phyloP scores from a whole-genome alignment of 208 protist genomes.

The Strigomonas oncopelti region DNA sequence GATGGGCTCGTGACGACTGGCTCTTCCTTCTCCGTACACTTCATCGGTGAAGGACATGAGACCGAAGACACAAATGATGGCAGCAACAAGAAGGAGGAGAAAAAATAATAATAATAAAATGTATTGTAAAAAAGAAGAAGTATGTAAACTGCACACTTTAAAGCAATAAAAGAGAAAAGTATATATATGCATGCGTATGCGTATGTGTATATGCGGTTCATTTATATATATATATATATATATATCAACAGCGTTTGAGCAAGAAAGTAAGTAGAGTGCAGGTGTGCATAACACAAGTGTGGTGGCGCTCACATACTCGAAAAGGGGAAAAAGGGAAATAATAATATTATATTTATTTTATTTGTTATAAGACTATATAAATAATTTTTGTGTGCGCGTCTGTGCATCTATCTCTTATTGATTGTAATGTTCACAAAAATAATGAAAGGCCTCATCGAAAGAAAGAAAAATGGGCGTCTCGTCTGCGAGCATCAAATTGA shows the following conservation, averaged over 20 bases:
- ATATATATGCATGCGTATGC: background rate
- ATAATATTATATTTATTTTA: background rate
- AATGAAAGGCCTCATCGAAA: conserved; percentile 63
- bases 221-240: background rate
- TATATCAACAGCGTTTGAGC: background rate
- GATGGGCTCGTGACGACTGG: conserved; percentile 22
- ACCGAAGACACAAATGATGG: conserved; percentile 3
- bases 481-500: conserved; percentile 81
- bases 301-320: background rate
- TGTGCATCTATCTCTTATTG: background rate
- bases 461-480: conserved; percentile 48
- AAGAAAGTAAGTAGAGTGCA: background rate
- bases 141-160: background rate
- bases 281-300: background rate
- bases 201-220: too few species aligned
- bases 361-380: conserved; percentile 1
- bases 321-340: background rate
- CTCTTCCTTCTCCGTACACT: conserved; percentile 25
- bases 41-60: conserved; percentile 20
- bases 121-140: background rate
- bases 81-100: background rate
- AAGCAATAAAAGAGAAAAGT: conserved; percentile 7
- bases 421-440: conserved; percentile 25
- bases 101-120: conserved; percentile 4
- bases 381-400: background rate